Evolutionary conservation across 257 asterid genomes (phyloP), one percentile per base, ranked within the genome.

Genomic region (Ilex asprella): DNA sequence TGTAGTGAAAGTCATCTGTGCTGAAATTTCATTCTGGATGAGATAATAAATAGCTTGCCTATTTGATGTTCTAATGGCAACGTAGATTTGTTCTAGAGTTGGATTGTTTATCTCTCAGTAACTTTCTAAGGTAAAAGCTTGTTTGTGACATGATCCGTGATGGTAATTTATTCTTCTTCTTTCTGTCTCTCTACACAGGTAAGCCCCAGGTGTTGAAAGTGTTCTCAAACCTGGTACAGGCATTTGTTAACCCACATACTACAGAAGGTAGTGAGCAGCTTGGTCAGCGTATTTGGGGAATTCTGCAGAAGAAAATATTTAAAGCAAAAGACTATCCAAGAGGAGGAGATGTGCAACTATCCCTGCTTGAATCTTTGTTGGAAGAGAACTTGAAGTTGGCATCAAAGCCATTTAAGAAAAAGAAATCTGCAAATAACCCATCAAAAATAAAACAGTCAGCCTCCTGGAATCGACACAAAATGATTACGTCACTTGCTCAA

Each of bases 181-280:
- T 49, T 12, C 54, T 63, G 27, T 59, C 54, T 50, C 46, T n/a
- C n/a, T 64, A 47, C 79, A 72, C 89, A 93, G 99, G 94, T 67
- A 80, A 87, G 68, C 86, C 95, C 8, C 87, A 77, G 78, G 95
- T 81, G 32, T 46, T 89, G 70, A 89, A 77, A 70, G 75, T 93
- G 61, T 80, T 93, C 73, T 86, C 90, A 35, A 87, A 78, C 84
- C 79, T 93, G 35, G 83, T 88, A 67, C 97, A 87, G 60, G 97
- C 95, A 52, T 86, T 73, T 65, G 78, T 77, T 59, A 89, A 86
- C 67, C 96, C 97, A 59, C 84, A 81, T 55, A 84, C 95, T 29
- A 74, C 95, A 5, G 96, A 93, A 77, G 97, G 97, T 65, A 93
- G 91, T 8, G 96, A 86, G 80, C 99, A 93, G 79, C 96, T 93